Evolutionary conservation across 2,329 filamentous ascomycete species (phyloP), one percentile per base, ranked within the genome.

Genomic region (Westerdykella aurantiaca): DNA sequence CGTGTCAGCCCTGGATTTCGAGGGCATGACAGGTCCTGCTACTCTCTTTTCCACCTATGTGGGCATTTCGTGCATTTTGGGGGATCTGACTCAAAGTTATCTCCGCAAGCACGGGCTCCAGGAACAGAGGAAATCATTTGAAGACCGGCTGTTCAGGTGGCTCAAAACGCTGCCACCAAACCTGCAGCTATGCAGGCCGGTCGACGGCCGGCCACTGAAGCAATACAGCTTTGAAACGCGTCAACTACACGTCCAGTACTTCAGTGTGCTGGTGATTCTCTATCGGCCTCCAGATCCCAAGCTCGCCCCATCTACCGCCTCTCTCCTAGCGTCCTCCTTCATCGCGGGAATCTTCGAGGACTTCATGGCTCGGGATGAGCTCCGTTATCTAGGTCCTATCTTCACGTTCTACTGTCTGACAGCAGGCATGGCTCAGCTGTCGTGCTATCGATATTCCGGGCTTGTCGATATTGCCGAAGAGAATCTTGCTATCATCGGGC

Each of bases 341-440:
- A 57, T 71, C 18, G 67, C 66, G 1, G 68, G 69, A 0, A 67
- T 72, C 5, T 72, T 70, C 33, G 69, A 72, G 48, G 69, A 71
- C 34, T 68, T 72, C 37, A 61, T 72, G 17, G 61, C 67, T 17
- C 55, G 65, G 0, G 68, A 69, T 40, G 68, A 72, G 38, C 57
- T 71, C 10, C 62, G 65, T 17, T 69, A 66, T 21, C 50, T 71
- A 1, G 69, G 68, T 0, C 66, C 69, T 0, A 66, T 69, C 4
- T 71, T 66, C 42, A 67, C 69, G 4, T 70, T 71, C 48, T 70
- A 70, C 41, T 66, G 64, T 13, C 56, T 71, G 3, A 64, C 63
- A 11, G 67, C 69, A 2, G 69, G 69, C 0, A 55, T 70, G 29
- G 59, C 67, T 1, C 59, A 69, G n/a, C 58, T 70, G 0, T 69